These are phyloP conservation scores for Carex cristatella DNA, from an alignment of 176 grass and related monocot species.

Conservation along the genomic window DNA sequence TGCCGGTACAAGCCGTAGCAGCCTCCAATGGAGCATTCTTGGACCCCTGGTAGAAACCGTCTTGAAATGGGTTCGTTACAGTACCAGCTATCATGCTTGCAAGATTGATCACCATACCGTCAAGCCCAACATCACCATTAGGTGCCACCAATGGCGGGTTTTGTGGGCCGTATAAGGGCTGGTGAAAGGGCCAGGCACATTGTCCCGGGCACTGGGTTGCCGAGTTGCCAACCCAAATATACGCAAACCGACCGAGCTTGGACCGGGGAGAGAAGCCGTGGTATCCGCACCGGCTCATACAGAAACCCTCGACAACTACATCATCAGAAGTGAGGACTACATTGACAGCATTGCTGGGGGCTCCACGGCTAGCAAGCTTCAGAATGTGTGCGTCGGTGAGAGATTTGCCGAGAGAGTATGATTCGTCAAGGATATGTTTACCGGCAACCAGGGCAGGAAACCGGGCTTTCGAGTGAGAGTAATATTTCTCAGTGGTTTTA, in stretches of 20 bases:
- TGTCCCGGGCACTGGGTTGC: constrained; percentile 70
- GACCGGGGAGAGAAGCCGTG: constrained; percentile 58
- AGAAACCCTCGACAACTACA: constrained; percentile 81
- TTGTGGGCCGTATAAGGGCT: constrained; percentile 83
- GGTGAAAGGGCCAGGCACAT: constrained; percentile 98
- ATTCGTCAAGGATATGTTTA: constrained; percentile 37
- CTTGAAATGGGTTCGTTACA: constrained; percentile 73
- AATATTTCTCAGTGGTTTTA: constrained; percentile 65
- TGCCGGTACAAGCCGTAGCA: constrained; percentile 82
- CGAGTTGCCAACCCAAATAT: constrained; percentile 89
- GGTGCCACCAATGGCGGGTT: constrained; percentile 60
- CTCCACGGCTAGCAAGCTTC: constrained; percentile 34
- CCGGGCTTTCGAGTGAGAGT: constrained; percentile 40
- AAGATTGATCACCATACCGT: constrained; percentile 86
- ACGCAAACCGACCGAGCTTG: constrained; percentile 54
- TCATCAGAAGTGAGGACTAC: constrained; percentile 77
- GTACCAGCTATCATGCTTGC: constrained; percentile 79
- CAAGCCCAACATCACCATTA: constrained; percentile 82
- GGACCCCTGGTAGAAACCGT: constrained; percentile 76
- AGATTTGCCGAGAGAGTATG: constrained; percentile 44
- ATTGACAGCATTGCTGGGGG: constrained; percentile 43
- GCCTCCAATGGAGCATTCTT: constrained; percentile 76
- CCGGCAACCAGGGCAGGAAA: constrained; percentile 33
- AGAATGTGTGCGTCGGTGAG: constrained; percentile 44
- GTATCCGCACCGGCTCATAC: constrained; percentile 75